Conservation (phyloP, 257 asterid genomes). For the Nicotiana otophora region DNA sequence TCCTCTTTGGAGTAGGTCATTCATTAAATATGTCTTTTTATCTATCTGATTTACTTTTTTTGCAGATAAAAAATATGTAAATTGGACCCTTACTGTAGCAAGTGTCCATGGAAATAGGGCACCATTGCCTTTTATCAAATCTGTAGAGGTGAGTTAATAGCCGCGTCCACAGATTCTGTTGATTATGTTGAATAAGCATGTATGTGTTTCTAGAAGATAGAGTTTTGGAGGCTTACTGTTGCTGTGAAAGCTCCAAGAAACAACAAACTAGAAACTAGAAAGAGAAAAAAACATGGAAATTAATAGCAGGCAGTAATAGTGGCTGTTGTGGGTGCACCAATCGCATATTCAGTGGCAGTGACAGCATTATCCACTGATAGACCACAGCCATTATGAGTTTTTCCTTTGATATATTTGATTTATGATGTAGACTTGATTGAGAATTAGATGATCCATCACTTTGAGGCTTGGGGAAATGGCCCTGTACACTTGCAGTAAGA, state of each 20-base stretch:
- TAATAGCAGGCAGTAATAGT: neutral
- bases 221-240: neutral
- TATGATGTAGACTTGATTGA: neutral
- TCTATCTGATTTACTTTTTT: constrained; percentile 12
- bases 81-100: constrained; percentile 79
- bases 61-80: constrained; percentile 73
- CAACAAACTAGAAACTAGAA: neutral
- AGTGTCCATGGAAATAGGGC: constrained; percentile 91
- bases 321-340: neutral
- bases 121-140: constrained; percentile 74
- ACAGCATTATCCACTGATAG: neutral
- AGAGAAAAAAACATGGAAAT: neutral
- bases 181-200: neutral
- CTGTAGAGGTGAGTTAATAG: constrained; percentile 54
- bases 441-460: neutral
- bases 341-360: neutral
- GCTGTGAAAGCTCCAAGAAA: neutral
- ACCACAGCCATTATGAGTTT: neutral
- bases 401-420: neutral
- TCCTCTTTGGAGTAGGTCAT: neutral
- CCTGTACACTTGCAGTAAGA: neutral
- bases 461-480: neutral
- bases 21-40: neutral
- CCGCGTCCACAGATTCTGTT: neutral
- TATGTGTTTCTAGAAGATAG: neutral